Conservation (phyloP, 2,329 filamentous ascomycete genomes). For the Clonostachys sp. region DNA sequence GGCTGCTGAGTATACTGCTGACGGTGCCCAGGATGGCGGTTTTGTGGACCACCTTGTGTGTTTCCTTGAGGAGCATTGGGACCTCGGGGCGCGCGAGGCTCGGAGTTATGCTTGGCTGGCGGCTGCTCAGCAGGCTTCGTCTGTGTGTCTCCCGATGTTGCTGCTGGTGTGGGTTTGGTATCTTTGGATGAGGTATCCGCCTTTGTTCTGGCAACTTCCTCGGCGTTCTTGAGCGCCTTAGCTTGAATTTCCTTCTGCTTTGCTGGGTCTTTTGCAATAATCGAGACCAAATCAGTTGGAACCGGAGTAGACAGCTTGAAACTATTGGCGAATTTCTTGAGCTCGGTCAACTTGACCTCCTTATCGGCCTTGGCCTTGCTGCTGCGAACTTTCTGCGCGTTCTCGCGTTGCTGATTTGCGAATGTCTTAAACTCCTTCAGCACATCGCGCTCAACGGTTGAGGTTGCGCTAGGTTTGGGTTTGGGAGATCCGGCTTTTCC, state of each 20-base stretch:
- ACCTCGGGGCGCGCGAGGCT: conserved; percentile 23
- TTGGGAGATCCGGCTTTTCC: conserved; percentile 35
- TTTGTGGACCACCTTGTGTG: conserved; percentile 13
- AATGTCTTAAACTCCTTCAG: conserved; percentile 61
- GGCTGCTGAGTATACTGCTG: conserved; percentile 40
- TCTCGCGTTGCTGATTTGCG: conserved; percentile 49
- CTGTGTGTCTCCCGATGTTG: not conserved
- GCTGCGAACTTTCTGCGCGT: conserved; percentile 50
- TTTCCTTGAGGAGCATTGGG: conserved; percentile 24
- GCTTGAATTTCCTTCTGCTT: conserved; percentile 94
- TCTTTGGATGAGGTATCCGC: conserved; percentile 1
- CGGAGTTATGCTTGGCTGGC: conserved; percentile 10
- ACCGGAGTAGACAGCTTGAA: conserved; percentile 96
- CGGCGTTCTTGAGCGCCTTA: conserved; percentile 74
- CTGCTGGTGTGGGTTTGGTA: conserved; percentile 22
- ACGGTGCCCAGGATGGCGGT: conserved; percentile 43
- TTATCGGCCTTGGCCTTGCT: conserved; percentile 70
- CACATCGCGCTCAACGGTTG: conserved; percentile 58
- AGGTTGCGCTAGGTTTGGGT: conserved; percentile 48
- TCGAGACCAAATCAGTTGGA: conserved; percentile 84
- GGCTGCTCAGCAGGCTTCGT: conserved; percentile 21
- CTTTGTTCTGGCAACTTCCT: conserved; percentile 56
- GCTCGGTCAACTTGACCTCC: conserved; percentile 85
- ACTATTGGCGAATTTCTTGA: conserved; percentile 89
- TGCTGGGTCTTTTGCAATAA: conserved; percentile 91